These are phyloP conservation scores for Tetrapisispora iriomotensis DNA, from an alignment of 805 yeast species.

Conservation along the genomic window DNA sequence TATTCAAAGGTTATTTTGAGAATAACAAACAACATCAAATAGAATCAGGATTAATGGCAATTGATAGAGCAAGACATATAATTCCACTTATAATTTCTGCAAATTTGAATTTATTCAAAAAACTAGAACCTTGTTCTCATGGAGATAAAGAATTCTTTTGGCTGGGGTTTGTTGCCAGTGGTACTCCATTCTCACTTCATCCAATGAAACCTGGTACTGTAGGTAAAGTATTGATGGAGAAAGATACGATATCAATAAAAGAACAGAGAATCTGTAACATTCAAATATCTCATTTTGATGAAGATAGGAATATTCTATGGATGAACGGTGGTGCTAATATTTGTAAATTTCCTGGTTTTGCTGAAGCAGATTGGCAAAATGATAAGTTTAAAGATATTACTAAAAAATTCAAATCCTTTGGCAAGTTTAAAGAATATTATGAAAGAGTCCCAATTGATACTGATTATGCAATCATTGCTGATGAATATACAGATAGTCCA, in stretches of 20 bases:
- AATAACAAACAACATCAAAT: conserved; percentile 35
- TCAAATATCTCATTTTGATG: conserved; percentile 10
- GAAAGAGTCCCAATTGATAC: conserved; percentile 4
- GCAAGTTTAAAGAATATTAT: conserved; percentile 7
- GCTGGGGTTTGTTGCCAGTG: conserved; percentile 50
- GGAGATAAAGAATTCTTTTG: conserved; percentile 71
- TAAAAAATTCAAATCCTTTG: conserved; percentile 3
- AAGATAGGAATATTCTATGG: conserved; percentile 10
- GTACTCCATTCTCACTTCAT: conserved; percentile 35
- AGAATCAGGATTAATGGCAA: conserved; percentile 41
- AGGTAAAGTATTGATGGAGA: conserved; percentile 7
- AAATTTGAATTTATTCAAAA: conserved; percentile 34
- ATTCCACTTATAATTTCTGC: conserved; percentile 38
- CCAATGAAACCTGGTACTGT: conserved; percentile 10
- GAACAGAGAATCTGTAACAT: conserved; percentile 8
- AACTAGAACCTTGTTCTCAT: conserved; percentile 45
- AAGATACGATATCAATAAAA: conserved; percentile 5
- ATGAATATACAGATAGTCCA: neutral
- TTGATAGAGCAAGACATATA: conserved; percentile 36
- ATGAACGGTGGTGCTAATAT: conserved; percentile 15
- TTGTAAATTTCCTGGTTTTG: conserved; percentile 9
- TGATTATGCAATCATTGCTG: conserved; percentile 2
- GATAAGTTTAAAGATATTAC: conserved; percentile 5
- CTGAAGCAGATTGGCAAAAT: conserved; percentile 11
- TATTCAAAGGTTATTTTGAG: conserved; percentile 35